Evolutionary conservation across 306 rosid genomes (phyloP).

Genomic region (Corylus heterophylla): DNA sequence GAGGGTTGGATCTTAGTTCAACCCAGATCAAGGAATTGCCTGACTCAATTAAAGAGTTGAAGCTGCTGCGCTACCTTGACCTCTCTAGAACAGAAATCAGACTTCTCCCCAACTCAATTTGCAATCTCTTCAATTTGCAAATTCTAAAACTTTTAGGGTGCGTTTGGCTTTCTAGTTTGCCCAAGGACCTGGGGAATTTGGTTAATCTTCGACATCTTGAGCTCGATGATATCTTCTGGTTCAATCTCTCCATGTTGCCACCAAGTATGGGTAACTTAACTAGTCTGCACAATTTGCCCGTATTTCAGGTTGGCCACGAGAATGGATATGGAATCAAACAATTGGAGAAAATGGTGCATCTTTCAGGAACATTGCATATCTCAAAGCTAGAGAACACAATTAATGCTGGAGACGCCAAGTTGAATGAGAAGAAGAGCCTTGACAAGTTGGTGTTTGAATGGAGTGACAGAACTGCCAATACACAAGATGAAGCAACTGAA

Average conservation of each 20-base stretch:
- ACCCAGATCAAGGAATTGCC: not conserved
- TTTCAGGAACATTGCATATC: not conserved
- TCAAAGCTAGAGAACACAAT: not conserved
- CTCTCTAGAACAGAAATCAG: not conserved
- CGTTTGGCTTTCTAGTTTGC: not conserved
- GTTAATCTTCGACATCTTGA: not conserved
- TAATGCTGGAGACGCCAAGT: not conserved
- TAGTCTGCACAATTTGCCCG: not conserved
- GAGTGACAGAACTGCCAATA: not conserved
- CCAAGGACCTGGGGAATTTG: not conserved
- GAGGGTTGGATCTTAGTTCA: not conserved
- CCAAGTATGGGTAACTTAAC: not conserved
- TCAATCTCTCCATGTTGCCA: not conserved
- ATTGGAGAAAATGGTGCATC: not conserved
- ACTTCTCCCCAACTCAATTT: not conserved
- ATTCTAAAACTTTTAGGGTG: not conserved
- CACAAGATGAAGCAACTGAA: not conserved
- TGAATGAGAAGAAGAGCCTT: not conserved
- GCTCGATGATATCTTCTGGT: not conserved
- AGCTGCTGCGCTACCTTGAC: not conserved
- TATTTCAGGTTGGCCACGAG: not conserved
- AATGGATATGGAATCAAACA: not conserved
- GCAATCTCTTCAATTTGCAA: not conserved
- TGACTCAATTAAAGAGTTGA: not conserved
- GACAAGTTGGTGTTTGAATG: not conserved